phyloP scores from a whole-genome alignment of 2,329 filamentous ascomycete species.

The Xylariaceae sp. region DNA sequence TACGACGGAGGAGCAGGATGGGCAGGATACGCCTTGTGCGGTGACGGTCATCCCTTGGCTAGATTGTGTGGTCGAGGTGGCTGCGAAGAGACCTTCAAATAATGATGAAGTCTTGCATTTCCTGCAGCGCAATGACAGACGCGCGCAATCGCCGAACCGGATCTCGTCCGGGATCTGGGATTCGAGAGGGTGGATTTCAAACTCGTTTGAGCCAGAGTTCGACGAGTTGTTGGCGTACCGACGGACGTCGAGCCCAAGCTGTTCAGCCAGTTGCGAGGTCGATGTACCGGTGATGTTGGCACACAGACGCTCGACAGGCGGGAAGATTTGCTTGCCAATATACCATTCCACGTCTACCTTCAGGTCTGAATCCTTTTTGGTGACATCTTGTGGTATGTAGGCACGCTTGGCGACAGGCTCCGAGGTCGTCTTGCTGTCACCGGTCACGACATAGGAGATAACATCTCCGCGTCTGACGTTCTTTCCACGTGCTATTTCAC shows the following conservation, averaged over 20 bases:
- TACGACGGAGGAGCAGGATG: slow-evolving; percentile 62
- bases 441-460: slow-evolving; percentile 90
- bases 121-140: slow-evolving; percentile 75
- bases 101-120: slow-evolving; percentile 67
- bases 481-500: slow-evolving; percentile 82
- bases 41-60: slow-evolving; percentile 42
- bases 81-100: slow-evolving; percentile 71
- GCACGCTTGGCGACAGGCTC: slow-evolving; percentile 83
- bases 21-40: slow-evolving; percentile 71
- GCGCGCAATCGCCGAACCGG: slow-evolving; percentile 77
- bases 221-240: slow-evolving; percentile 71
- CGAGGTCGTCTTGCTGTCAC: slow-evolving; percentile 57
- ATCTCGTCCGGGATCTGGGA: slow-evolving; percentile 89
- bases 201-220: slow-evolving; percentile 47
- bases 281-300: slow-evolving; percentile 94
- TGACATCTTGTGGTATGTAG: slow-evolving; percentile 78
- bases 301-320: slow-evolving; percentile 94
- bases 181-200: slow-evolving; percentile 85
- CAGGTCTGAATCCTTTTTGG: slow-evolving; percentile 70
- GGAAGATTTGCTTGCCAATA: slow-evolving; percentile 96
- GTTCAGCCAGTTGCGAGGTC: slow-evolving; percentile 83
- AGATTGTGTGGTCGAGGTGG: slow-evolving; percentile 38
- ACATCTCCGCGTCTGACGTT: slow-evolving; percentile 89
- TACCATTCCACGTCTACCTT: slow-evolving; percentile 96
- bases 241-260: slow-evolving; percentile 83